These are phyloP conservation scores for Ascochyta lentis DNA, from an alignment of 2,329 filamentous ascomycete species.

Conservation along the genomic window DNA sequence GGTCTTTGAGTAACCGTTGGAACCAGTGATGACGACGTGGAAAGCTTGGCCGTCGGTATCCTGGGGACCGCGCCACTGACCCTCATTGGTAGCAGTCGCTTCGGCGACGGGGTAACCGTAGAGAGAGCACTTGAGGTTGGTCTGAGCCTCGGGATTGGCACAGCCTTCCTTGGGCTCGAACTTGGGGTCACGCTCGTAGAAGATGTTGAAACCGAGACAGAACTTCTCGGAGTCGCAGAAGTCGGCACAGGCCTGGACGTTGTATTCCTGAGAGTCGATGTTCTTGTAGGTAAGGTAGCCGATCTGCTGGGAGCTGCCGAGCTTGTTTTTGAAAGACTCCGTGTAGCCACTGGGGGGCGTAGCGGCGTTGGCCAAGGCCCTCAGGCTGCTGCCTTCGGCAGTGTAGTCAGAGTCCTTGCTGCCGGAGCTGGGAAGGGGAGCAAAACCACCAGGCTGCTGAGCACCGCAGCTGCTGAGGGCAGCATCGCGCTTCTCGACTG, in stretches of 20 bases:
- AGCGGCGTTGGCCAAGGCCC: conserved; percentile 18
- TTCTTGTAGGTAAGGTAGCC: conserved; percentile 39
- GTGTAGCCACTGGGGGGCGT: conserved; percentile 24
- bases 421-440: conserved; percentile 21
- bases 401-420: conserved; percentile 21
- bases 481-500: conserved; percentile 8
- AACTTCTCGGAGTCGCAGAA: conserved; percentile 34
- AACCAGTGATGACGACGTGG: conserved; percentile 36
- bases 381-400: conserved; percentile 8
- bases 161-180: conserved; percentile 22
- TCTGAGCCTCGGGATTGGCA: conserved; percentile 27
- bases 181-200: conserved; percentile 36
- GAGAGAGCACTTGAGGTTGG: conserved; percentile 39
- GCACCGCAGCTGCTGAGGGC: conserved; percentile 14
- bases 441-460: conserved; percentile 21
- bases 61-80: conserved; percentile 28
- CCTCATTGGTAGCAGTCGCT: conserved; percentile 29
- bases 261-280: conserved; percentile 24
- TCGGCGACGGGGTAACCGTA: conserved; percentile 35
- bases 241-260: conserved; percentile 22
- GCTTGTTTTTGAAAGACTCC: conserved; percentile 24
- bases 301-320: conserved; percentile 30
- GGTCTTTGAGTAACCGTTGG: conserved; percentile 40
- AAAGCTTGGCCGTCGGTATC: conserved; percentile 22
- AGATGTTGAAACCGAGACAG: conserved; percentile 42